phyloP scores from a whole-genome alignment of 2,329 filamentous ascomycete genomes.

The Periconia sp. region DNA sequence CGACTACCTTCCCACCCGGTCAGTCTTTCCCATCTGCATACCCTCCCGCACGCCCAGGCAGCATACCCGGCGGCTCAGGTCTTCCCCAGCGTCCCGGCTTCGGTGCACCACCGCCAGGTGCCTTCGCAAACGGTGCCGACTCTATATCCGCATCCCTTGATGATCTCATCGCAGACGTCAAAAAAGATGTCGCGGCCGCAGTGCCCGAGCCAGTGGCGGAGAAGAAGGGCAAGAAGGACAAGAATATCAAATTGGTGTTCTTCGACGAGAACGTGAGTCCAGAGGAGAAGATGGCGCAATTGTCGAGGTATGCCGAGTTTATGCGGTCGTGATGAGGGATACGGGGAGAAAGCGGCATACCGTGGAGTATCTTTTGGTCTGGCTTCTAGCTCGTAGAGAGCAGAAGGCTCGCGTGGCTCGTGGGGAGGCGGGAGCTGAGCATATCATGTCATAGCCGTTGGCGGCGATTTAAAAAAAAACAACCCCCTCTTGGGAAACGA shows the following conservation, averaged over 20 bases:
- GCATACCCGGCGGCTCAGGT: slow-evolving; percentile 32
- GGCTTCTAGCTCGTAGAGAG: no score
- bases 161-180: slow-evolving; percentile 58
- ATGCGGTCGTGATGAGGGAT: slow-evolving; percentile 23
- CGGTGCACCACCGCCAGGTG: slow-evolving; percentile 24
- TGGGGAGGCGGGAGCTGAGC: background rate
- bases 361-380: no score
- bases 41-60: slow-evolving; percentile 36
- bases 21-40: slow-evolving; percentile 39
- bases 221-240: slow-evolving; percentile 69
- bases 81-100: slow-evolving; percentile 48
- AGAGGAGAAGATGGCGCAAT: slow-evolving; percentile 84
- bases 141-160: slow-evolving; percentile 54
- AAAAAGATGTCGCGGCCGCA: slow-evolving; percentile 49
- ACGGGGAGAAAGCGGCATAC: no score
- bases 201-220: slow-evolving; percentile 30
- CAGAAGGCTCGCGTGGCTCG: no score
- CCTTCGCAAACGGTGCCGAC: slow-evolving; percentile 17
- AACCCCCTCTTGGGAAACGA: no score
- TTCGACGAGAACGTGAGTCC: slow-evolving; percentile 79
- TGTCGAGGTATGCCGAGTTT: slow-evolving; percentile 71
- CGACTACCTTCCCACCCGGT: slow-evolving; percentile 33
- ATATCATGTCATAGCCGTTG: no score
- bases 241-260: slow-evolving; percentile 73
- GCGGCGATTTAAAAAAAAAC: no score